A percentile compares a stretch with the other conserved stretches of the same genome.
phyloP scores from a whole-genome alignment of 2,329 filamentous ascomycete species.

The Fusarium chaquense region DNA sequence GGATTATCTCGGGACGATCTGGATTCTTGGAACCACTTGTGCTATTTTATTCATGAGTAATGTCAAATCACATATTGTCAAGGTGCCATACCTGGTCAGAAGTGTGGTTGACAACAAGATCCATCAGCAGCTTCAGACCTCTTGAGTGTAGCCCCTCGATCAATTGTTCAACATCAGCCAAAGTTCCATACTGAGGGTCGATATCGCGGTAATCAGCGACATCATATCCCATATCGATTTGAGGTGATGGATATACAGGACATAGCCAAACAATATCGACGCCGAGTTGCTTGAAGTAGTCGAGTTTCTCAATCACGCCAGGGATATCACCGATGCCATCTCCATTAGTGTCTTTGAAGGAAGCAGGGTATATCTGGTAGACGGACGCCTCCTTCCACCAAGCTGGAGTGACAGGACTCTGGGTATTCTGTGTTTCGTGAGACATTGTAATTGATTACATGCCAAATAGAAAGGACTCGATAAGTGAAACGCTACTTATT shows the following conservation, averaged over 20 bases:
- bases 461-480: accelerated
- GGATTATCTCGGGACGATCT: slow-evolving; percentile 67
- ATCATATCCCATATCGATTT: slow-evolving; percentile 79
- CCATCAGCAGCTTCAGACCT: slow-evolving; percentile 77
- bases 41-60: slow-evolving; percentile 3
- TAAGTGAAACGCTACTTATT: neutral
- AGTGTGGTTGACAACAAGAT: slow-evolving; percentile 83
- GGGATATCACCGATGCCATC: slow-evolving; percentile 72
- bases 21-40: slow-evolving; percentile 70
- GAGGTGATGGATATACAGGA: slow-evolving; percentile 72
- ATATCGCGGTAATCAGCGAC: slow-evolving; percentile 75
- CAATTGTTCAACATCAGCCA: slow-evolving; percentile 72
- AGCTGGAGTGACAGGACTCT: slow-evolving; percentile 8
- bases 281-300: slow-evolving; percentile 71
- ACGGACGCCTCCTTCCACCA: slow-evolving; percentile 68
- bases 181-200: slow-evolving; percentile 73
- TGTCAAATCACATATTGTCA: neutral
- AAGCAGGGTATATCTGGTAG: slow-evolving; percentile 64
- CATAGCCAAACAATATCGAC: slow-evolving; percentile 75
- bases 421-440: neutral
- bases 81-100: slow-evolving; percentile 53
- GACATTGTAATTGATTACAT: slow-evolving; percentile 6
- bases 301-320: slow-evolving; percentile 70
- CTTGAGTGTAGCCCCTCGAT: slow-evolving; percentile 69
- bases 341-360: slow-evolving; percentile 67